Base-by-base conservation (phyloP, 306 rosid species). In the Sindora glabra region DNA sequence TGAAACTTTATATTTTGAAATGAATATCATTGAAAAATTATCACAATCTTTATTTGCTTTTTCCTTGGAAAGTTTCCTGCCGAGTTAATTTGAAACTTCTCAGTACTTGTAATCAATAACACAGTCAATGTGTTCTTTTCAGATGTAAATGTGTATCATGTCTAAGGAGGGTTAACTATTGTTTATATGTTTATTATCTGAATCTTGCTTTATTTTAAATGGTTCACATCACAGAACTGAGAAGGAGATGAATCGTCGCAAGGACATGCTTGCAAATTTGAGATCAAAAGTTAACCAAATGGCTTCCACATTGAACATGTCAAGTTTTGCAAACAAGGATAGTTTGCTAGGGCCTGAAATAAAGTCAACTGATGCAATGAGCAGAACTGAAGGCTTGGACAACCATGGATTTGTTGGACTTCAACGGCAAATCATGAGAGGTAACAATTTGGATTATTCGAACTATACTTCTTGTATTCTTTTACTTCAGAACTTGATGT, bases 191-290 rank as follows among this genome's bases (percentile, higher is more conserved):
- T 58, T 49, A 10, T 49, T 39, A 13, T 69, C 52, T 73, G 46
- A 73, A 48, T 45, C 29, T 63, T 38, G 24, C 62, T 65, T 66
- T 44, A 8, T 66, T 72, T 38, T 16, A 59, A 17, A 41, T 76
- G 78, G 49, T 73, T 30, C 59, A 54, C 81, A 94, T 30, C 59
- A 54, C 81, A 94, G 99, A 59, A 51, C 95, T 46, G 87, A 89
- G 71, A 94, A 94, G 69, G 99, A 94, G 81, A 81, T 94, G 89
- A 94, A 94, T 79, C 99, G 99, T 19, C 97, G 97, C 65, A 86
- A 76, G 80, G 95, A 89, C 51, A 84, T 71, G 82, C 65, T 94
- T 41, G 76, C 59, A 51, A 89, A 80, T 77, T 74, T 94, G 79
- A 86, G 85, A 71, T 59, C 89, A 15, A 94, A 89, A 74, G 94